Base-by-base conservation (phyloP, 352 stramenopile species). In the Thraustochytrium striatum region DNA sequence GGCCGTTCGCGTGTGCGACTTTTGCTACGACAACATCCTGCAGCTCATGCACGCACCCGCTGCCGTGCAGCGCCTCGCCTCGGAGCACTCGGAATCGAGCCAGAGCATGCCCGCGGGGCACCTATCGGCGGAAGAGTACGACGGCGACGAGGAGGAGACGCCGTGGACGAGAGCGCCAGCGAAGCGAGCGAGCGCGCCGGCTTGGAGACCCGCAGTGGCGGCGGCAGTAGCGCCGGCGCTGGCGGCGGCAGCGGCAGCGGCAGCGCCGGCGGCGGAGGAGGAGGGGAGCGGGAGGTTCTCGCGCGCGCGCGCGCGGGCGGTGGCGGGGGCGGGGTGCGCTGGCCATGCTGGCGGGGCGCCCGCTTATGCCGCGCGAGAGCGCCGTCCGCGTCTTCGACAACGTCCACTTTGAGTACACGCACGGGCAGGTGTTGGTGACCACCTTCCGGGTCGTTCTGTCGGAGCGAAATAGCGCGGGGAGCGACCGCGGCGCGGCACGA, bases 391-490 rank as follows among this genome's bases (percentile, higher is more conserved):
- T 33, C 25, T 79, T 72, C 30, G 28, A 69, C 50, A 21, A 70
- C 36, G 21, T 79, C 21, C 50, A 52, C 28, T 79, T 79, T 25
- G 69, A 79, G 25, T 65, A 79, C 39, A 62, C 69, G 1, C 25
- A 41, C 16, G 69, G 21, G 11, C 19, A 38, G 11, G 52, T 79
- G 5, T 0, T 79, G 8, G 30, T 79, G 19, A 79, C 69, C 5
- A 79, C 28, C 13, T 79, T 79, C 33, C 69, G 72, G 39, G 11
- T 79, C 7, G 55, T 79, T 33, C 25, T 79, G 3, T 58, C 59
- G 16, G 43, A 58, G 8, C 39, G 55, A n/a, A n/a, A n/a, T n/a
- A n/a, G n/a, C n/a, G n/a, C n/a, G n/a, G n/a, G n/a, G n/a, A n/a
- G n/a, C n/a, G n/a, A 47, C 5, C 5, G 35, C 16, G 36, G 33